phyloP scores from a whole-genome alignment of 768 basidiomycete species.

The Crepidotus variabilis region DNA sequence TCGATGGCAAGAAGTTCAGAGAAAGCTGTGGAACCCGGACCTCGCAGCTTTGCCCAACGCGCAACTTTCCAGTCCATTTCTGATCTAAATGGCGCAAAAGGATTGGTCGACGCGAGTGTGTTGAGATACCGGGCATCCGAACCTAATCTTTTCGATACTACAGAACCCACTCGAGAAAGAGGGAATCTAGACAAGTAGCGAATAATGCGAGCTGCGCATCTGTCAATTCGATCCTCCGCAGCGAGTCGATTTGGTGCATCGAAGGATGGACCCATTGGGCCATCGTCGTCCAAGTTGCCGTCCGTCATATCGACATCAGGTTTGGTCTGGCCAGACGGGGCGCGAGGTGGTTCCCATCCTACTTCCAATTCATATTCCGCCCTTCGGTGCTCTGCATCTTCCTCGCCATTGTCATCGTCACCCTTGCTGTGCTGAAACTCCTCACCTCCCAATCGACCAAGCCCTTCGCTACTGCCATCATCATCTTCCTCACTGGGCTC shows the following conservation, averaged over 20 bases:
- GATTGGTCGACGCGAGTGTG: slow-evolving; percentile 1
- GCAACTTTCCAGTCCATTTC: slow-evolving; percentile 35
- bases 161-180: no score
- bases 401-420: background rate
- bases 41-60: slow-evolving; percentile 33
- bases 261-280: background rate
- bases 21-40: slow-evolving; percentile 31
- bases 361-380: background rate
- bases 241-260: background rate
- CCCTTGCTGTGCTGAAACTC: background rate
- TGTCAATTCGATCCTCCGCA: background rate
- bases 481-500: background rate
- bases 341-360: background rate
- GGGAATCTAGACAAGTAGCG: no score
- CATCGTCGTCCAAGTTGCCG: background rate
- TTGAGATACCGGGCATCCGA: no score
- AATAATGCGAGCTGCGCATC: background rate
- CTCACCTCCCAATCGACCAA: no score
- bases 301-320: background rate
- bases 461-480: no score
- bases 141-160: no score
- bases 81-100: slow-evolving; percentile 26
- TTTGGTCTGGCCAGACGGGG: background rate
- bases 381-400: background rate
- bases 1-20: slow-evolving; percentile 32